Evolutionary conservation across 2,329 filamentous ascomycete species (phyloP), one percentile per base, ranked within the genome.

Genomic region (Calonectria honghensis): DNA sequence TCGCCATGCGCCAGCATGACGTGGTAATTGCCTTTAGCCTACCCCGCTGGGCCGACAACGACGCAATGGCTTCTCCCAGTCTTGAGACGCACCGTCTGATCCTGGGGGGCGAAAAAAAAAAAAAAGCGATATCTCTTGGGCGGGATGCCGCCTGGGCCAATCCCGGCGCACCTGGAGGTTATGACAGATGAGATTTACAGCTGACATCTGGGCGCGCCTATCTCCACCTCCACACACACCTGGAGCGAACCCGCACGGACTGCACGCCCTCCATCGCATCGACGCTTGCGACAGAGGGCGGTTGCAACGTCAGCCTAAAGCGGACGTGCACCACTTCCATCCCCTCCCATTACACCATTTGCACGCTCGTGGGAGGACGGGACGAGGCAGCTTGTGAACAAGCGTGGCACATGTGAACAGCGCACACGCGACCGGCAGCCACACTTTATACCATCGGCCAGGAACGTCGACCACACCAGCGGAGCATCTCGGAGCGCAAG

Each of bases 131-230:
- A 80, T 80, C 78, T 79, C 59, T 31, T n/a, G 20, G 51, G 45
- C 54, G 74, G 63, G 64, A 74, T 72, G 66, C 72, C 66, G 65
- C 61, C 37, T 63, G 24, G 73, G 74, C 79, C 79, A 80, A 80
- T 80, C 70, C 54, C 35, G 35, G 68, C 24, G 32, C 54, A 61
- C 65, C 59, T 72, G 51, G 69, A 65, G 61, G 52, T 41, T 76
- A 79, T 80, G 79, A 80, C 79, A 80, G 73, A 79, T 78, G 75
- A 35, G 57, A 77, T 79, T 80, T 79, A 80, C 79, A 78, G 54
- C 64, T 57, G 61, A 48, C 54, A 20, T 50, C 35, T 32, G 51
- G 27, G 63, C 70, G 64, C 74, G 73, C 75, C 75, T 80, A 78
- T 76, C 70, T 63, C 32, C 70, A 31, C 66, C 70, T 73, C 77